Evolutionary conservation across 352 stramenopile genomes (phyloP), one percentile per base, ranked within the genome.

Genomic region (Phytophthora tentaculata): DNA sequence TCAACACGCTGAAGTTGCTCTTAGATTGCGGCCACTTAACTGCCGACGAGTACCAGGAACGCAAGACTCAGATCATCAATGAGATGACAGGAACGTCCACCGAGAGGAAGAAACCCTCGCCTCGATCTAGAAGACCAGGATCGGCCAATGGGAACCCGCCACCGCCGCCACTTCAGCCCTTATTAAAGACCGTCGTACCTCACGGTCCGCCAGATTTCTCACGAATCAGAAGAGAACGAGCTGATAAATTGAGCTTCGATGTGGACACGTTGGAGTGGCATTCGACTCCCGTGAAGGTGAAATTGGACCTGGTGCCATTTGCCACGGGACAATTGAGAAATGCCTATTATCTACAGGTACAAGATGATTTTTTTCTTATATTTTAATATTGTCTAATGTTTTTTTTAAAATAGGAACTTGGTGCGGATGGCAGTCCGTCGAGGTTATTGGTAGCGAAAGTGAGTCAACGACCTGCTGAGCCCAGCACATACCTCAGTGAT

Each of bases 31-130:
- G 87, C 8, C 87, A 95, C 59, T 73, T 95, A 16, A 91, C 85
- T 1, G 65, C 82, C 9, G 87, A 91, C 14, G 87, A 95, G 65
- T 93, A 95, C 52, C 81, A 91, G 28, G 86, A 92, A 44, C 83
- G 87, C 56, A 95, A 93, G 64, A 95, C 75, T 1, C 87, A 95
- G 67, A 94, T 95, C 66, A 95, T 95, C 45, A 95, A 95, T 65
- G 87, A 93, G 29, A 91, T 95, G 82, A 95, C 87, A 1, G 87
- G 87, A 2, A 95, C 87, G 16, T 91, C 79, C 5, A 89, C 84
- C 0, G 81, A 91, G 45, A 75, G 81, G 48, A 86, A 77, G 76
- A 74, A 88, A 61, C 66, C 70, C 35, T 87, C 78, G 23, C 76
- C 64, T 3, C 56, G 53, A n/a, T 60, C 57, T 0, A 71, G 61